Percentiles rank a stretch among this genome's conserved stretches.
phyloP scores from a whole-genome alignment of 2,329 filamentous ascomycete genomes.

The Fusarium mundagurra region DNA sequence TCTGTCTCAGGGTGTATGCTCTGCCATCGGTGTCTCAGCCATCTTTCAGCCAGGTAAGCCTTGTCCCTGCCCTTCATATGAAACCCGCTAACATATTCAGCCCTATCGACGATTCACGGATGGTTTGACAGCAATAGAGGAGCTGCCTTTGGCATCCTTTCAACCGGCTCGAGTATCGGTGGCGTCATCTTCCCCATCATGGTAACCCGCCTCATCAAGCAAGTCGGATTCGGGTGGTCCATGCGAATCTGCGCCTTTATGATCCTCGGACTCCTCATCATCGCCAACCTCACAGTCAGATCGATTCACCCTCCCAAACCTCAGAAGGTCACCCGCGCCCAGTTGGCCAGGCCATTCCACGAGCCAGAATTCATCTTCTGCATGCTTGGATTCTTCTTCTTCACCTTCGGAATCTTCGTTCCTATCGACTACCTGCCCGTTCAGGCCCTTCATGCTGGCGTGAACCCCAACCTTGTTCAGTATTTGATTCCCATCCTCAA shows the following conservation, averaged over 20 bases:
- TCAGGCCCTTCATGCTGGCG: conserved; percentile 44
- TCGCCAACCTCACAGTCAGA: conserved; percentile 47
- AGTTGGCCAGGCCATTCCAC: conserved; percentile 46
- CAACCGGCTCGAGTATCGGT: conserved; percentile 50
- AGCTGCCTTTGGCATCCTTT: conserved; percentile 49
- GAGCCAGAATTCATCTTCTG: conserved; percentile 48
- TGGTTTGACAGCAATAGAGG: conserved; percentile 50
- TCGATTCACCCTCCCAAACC: conserved; percentile 37
- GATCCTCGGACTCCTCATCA: conserved; percentile 46
- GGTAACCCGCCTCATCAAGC: conserved; percentile 47
- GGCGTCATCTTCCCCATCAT: conserved; percentile 55
- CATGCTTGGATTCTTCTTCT: conserved; percentile 46
- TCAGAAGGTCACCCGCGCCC: conserved; percentile 43
- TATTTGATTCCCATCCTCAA: conserved; percentile 54
- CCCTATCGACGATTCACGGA: conserved; percentile 45
- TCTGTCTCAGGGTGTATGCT: conserved; percentile 51
- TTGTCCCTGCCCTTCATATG: rapidly evolving
- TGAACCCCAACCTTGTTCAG: conserved; percentile 43
- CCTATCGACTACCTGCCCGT: conserved; percentile 51
- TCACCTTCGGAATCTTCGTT: conserved; percentile 50
- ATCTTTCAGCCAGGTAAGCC: conserved; percentile 47
- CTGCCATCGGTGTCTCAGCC: conserved; percentile 49
- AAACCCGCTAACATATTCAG: conserved; percentile 3
- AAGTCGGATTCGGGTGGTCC: conserved; percentile 52
- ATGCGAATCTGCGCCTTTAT: conserved; percentile 53